A percentile compares a stretch with the other conserved stretches of the same genome.
Conservation (phyloP, 768 basidiomycete genomes). For the Mycena latifolia region DNA sequence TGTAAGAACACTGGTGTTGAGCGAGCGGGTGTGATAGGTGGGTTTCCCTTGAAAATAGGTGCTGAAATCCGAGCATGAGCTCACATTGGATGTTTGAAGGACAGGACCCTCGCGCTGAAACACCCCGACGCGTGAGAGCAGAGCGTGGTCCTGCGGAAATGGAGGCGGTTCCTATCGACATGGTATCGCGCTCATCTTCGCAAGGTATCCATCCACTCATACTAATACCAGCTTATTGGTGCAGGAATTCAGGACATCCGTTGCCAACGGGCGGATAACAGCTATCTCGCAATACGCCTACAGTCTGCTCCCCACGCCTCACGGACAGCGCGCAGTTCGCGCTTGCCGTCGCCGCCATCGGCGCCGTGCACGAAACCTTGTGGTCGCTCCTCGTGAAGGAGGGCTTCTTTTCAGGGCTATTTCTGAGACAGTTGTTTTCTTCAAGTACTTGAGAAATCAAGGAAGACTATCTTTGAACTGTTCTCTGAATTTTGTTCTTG, state of each 20-base stretch:
- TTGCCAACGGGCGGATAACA: constrained; percentile 21
- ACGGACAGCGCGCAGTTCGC: background rate
- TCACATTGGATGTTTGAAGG: constrained; percentile 6
- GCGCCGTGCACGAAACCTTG: background rate
- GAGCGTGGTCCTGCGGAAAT: constrained; percentile 31
- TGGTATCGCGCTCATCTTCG: constrained; percentile 10
- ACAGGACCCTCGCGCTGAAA: constrained; percentile 30
- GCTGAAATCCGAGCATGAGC: background rate
- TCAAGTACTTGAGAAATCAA: too few relatives aligned
- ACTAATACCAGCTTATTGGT: background rate
- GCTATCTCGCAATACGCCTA: constrained; percentile 36
- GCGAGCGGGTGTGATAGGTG: constrained; percentile 37
- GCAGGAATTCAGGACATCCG: constrained; percentile 35
- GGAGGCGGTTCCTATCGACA: constrained; percentile 34
- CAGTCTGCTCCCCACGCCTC: constrained; percentile 26
- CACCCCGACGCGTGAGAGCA: constrained; percentile 30
- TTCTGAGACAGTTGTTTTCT: too few relatives aligned
- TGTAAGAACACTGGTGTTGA: constrained; percentile 29
- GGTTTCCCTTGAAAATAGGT: background rate
- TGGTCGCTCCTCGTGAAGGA: constrained; percentile 12
- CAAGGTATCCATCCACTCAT: too few relatives aligned
- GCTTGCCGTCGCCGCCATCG: constrained; percentile 7
- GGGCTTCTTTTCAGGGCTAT: too few relatives aligned
- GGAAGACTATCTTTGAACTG: too few relatives aligned
- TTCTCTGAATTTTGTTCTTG: too few relatives aligned